These are phyloP conservation scores for Cinnamomum chago DNA, from an alignment of 164 flowering plant species.

Conservation along the genomic window DNA sequence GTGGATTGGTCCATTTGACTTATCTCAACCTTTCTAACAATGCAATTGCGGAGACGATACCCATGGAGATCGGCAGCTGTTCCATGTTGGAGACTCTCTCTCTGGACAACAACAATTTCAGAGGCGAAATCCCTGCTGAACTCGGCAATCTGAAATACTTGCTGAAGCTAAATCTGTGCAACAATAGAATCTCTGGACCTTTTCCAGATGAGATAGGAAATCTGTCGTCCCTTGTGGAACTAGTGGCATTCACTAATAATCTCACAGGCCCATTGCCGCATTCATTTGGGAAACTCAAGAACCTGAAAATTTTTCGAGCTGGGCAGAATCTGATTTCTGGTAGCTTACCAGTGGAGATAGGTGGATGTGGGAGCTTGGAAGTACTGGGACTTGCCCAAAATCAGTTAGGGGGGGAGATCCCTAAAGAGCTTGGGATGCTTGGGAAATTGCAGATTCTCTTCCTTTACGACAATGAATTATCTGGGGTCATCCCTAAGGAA, in stretches of 20 bases:
- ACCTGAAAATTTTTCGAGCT: slow-evolving; percentile 61
- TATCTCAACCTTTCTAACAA: slow-evolving; percentile 58
- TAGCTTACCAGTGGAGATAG: slow-evolving; percentile 59
- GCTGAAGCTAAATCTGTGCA: slow-evolving; percentile 45
- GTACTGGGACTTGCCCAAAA: slow-evolving; percentile 85
- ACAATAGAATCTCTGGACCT: slow-evolving; percentile 64
- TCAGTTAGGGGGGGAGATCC: slow-evolving; percentile 53
- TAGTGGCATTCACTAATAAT: slow-evolving; percentile 73
- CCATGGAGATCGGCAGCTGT: slow-evolving; percentile 78
- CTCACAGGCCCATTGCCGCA: slow-evolving; percentile 69
- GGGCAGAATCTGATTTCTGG: slow-evolving; percentile 84
- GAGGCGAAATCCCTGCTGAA: slow-evolving; percentile 39
- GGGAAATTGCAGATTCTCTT: slow-evolving; percentile 46
- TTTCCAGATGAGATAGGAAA: slow-evolving; percentile 75
- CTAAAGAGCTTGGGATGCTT: slow-evolving; percentile 74
- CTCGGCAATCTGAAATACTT: slow-evolving; percentile 33
- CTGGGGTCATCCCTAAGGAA: slow-evolving; percentile 74
- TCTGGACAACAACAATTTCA: slow-evolving; percentile 48
- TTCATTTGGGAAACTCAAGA: slow-evolving; percentile 72
- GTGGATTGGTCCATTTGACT: slow-evolving; percentile 43
- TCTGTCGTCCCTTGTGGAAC: slow-evolving; percentile 46
- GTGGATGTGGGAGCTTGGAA: slow-evolving; percentile 53
- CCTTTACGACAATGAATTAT: slow-evolving; percentile 62
- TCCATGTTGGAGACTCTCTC: slow-evolving; percentile 38
- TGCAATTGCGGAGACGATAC: slow-evolving; percentile 50